Base-by-base conservation (phyloP, 495 filamentous ascomycete species). In the Xylaria longipes region DNA sequence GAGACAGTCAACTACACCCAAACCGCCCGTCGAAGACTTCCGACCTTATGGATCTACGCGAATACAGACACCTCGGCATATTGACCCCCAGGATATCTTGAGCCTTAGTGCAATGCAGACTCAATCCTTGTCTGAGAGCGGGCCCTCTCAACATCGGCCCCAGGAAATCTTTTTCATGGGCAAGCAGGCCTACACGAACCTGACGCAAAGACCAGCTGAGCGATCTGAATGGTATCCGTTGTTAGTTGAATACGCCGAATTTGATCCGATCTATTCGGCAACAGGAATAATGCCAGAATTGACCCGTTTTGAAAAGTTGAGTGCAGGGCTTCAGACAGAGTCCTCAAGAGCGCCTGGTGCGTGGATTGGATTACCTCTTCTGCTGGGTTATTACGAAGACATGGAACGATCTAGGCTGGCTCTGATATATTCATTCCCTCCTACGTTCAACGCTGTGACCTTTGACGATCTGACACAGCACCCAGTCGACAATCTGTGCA, bases 321-420 rank as follows among this genome's bases (percentile, higher is more conserved):
- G 89, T 39, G 78, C 85, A 31, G 87, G 84, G 27, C 83, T 93
- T 27, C 84, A 85, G 72, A 79, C 80, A 58, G 89, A 87, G 63
- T 84, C 80, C 65, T 92, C 80, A 80, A 89, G 74, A 70, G 81
- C 77, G 62, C 81, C 85, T 12, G 91, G 90, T 3, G 87, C 92
- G 0, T 87, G 95, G 83, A 88, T 87, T 52, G 84, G 84, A 8
- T 70, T 87, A 31, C 84, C 84, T 17, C 80, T 83, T 27, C 87
- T 97, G 69, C 78, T 97, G 33, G 94, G 93, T n/a, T 97, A 94
- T 78, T 93, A 92, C 72, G 89, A 95, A 77, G 94, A 97, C 78
- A 87, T 92, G 74, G 86, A 87, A 8, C 87, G 93, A 77, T 90
- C 92, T 14, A 87, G 93, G 11, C 91, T 93, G 78, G 94, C 92